These are phyloP conservation scores for Marasmius sp. DNA, from an alignment of 1,284 basidiomycete genomes.

Conservation along the genomic window DNA sequence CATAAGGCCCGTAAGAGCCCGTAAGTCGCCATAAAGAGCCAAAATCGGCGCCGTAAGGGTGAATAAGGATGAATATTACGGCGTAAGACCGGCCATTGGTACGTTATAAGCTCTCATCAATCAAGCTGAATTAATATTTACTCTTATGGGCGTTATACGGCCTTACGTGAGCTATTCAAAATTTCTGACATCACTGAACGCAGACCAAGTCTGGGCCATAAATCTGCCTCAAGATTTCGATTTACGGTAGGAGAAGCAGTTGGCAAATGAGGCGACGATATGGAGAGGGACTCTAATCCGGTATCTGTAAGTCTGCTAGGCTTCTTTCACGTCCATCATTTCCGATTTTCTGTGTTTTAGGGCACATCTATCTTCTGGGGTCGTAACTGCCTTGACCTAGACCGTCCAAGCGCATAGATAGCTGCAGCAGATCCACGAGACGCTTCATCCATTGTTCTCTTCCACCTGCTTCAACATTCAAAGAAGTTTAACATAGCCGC, in stretches of 20 bases:
- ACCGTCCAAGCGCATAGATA: conserved; percentile 2
- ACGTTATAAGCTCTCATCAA: too few relatives aligned
- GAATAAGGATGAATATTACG: too few relatives aligned
- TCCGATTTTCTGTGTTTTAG: background rate
- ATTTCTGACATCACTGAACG: too few relatives aligned
- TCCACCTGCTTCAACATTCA: background rate
- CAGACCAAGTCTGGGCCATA: too few relatives aligned
- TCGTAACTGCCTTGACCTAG: conserved; percentile 1
- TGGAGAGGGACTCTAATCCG: background rate
- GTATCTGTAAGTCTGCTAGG: background rate
- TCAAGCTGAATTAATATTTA: too few relatives aligned
- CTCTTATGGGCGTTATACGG: too few relatives aligned
- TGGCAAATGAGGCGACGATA: background rate
- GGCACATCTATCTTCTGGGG: background rate
- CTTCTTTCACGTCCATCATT: background rate
- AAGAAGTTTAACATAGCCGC: background rate
- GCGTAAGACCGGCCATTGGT: too few relatives aligned
- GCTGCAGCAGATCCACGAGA: background rate
- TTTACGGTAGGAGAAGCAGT: background rate
- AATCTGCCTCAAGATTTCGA: background rate
- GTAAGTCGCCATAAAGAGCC: too few relatives aligned
- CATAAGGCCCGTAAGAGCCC: too few relatives aligned
- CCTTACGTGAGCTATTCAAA: too few relatives aligned
- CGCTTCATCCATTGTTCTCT: background rate
- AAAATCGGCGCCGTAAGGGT: too few relatives aligned